These are phyloP conservation scores for Fusarium floridanum DNA, from an alignment of 2,329 filamentous ascomycete species.

Conservation along the genomic window DNA sequence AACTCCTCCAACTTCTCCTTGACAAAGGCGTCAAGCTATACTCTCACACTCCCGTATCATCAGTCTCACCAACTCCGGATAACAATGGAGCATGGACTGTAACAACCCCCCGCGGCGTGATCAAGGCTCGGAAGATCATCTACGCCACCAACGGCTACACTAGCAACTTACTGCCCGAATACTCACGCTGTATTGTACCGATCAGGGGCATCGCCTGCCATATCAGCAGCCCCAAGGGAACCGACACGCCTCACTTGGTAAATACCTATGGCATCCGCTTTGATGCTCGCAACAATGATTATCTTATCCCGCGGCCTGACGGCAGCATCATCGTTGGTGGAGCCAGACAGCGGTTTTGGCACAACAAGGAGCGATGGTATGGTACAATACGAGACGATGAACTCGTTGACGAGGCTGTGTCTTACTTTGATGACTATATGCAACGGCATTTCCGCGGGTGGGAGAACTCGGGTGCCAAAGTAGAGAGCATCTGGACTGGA, in stretches of 20 bases:
- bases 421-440: conserved; percentile 64
- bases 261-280: conserved; percentile 46
- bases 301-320: conserved; percentile 59
- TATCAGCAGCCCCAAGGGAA: conserved; percentile 41
- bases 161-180: conserved; percentile 69
- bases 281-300: conserved; percentile 44
- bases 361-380: conserved; percentile 57
- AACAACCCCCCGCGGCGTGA: conserved; percentile 54
- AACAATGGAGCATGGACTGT: background rate
- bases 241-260: conserved; percentile 33
- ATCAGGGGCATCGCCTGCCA: conserved; percentile 62
- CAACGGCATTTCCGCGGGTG: conserved; percentile 61
- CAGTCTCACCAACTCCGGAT: background rate
- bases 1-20: background rate
- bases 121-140: conserved; percentile 67
- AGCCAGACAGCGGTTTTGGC: conserved; percentile 49
- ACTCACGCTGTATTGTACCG: conserved; percentile 72
- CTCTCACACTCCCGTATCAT: background rate
- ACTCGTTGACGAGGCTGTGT: conserved; percentile 55
- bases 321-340: conserved; percentile 53
- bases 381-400: conserved; percentile 59
- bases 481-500: conserved; percentile 47
- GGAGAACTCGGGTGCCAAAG: conserved; percentile 56
- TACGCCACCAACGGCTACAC: conserved; percentile 79
- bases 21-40: background rate